Evolutionary conservation across 768 basidiomycete species (phyloP), one percentile per base, ranked within the genome.

Genomic region (Mycena kentingensis): DNA sequence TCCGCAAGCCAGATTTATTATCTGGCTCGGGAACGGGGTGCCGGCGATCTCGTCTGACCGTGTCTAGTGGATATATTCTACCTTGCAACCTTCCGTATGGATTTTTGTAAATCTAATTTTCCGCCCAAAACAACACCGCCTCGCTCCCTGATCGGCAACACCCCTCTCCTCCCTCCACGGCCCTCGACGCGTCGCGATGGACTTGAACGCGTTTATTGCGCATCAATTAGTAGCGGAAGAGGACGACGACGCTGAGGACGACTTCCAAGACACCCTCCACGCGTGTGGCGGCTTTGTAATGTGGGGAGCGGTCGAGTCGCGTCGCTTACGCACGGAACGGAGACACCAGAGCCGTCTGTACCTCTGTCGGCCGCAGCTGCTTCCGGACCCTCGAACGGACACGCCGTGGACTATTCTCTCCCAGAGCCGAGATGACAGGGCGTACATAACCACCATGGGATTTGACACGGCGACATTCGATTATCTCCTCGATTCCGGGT

Each of bases 401-500:
- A 76, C 72, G 26, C 67, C 75, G 8, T 77, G 73, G 75, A 70
- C 70, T 37, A 19, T 25, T 0, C 64, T 77, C 0, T 72, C 62
- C 34, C 45, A 52, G 0, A 68, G 66, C 32, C 58, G 48, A 10
- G 65, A 63, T 52, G 69, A 78, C 48, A 54, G 69, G 3, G 74
- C 72, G 5, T 78, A 69, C 54, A 78, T 79, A 28, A 78, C 72
- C 0, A 79, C 73, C 0, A 77, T 77, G 74, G 73, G 75, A 1
- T 68, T 76, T 52, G 65, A 77, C 63, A 64, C 69, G 3, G 47
- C 13, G 1, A 75, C 73, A 0, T 79, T 79, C 59, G 1, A 61
- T 3, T 52, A 45, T n/a, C 60, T 79, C 5, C 58, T 77, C 1
- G 43, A 60, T 1, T 51, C 51, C 0, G 64, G 74, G 3, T 79